Evolutionary conservation across 495 filamentous ascomycete genomes (phyloP).

Genomic region (Talaromyces thailandensis): DNA sequence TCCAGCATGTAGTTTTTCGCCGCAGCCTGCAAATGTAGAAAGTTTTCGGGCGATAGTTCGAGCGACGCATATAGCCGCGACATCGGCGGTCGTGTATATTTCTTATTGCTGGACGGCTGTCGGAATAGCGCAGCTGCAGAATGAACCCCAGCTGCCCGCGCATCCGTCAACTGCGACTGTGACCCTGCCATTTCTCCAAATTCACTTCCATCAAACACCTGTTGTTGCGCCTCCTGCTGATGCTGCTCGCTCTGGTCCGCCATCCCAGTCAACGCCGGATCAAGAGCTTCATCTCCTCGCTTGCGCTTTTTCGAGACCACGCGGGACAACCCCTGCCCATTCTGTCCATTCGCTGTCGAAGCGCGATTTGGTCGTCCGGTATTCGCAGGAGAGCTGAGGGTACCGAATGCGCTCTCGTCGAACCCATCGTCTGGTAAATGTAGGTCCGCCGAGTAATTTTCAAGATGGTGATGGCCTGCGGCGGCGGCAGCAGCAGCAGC

Average conservation of each 20-base stretch:
- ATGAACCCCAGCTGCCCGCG: constrained; percentile 44
- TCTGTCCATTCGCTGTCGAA: constrained; percentile 54
- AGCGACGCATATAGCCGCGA: constrained; percentile 51
- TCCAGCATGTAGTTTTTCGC: constrained; percentile 57
- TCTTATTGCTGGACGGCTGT: constrained; percentile 43
- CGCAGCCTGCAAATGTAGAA: constrained; percentile 48
- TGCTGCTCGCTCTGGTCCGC: constrained; percentile 23
- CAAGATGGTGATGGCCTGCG: constrained; percentile 30
- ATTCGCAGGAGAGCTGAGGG: constrained; percentile 20
- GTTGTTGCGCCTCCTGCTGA: constrained; percentile 9
- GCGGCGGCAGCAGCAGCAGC: constrained; percentile 27
- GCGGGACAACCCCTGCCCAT: constrained; percentile 65
- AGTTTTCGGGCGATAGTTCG: constrained; percentile 48
- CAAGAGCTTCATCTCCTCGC: constrained; percentile 33
- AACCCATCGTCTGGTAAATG: constrained; percentile 36
- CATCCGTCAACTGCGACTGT: constrained; percentile 30
- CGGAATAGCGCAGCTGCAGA: constrained; percentile 52
- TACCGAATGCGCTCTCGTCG: constrained; percentile 27
- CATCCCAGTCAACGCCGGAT: constrained; percentile 30
- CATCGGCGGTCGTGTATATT: constrained; percentile 54
- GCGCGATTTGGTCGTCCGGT: constrained; percentile 18
- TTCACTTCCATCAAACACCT: constrained; percentile 16
- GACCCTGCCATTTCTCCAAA: constrained; percentile 25
- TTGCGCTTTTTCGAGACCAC: constrained; percentile 36
- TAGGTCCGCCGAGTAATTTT: constrained; percentile 29